Conservation (phyloP, 306 rosid species). For the Lagenaria siceraria region DNA sequence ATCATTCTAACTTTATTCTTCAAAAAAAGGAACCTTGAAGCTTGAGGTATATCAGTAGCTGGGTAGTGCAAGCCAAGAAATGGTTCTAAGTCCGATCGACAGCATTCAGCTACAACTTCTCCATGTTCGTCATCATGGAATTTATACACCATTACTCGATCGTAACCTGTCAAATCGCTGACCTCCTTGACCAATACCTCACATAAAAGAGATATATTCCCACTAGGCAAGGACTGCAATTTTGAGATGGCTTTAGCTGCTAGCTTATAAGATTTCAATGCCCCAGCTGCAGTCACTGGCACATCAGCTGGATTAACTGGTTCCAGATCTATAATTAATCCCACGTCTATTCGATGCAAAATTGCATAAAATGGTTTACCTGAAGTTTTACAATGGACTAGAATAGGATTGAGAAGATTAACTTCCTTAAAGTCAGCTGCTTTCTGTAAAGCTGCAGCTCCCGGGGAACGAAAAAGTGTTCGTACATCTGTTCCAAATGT, state of each 20-base stretch:
- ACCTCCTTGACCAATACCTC: constrained; percentile 33
- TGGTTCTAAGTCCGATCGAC: constrained; percentile 25
- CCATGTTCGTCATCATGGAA: constrained; percentile 39
- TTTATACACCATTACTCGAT: constrained; percentile 34
- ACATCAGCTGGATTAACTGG: constrained; percentile 30
- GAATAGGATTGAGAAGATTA: constrained; percentile 30
- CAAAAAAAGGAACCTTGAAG: constrained; percentile 34
- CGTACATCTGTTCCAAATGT: constrained; percentile 26
- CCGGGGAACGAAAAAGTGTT: constrained; percentile 25
- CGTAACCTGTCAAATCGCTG: constrained; percentile 29
- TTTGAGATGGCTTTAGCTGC: constrained; percentile 37
- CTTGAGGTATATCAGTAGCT: constrained; percentile 36
- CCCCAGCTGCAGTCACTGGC: constrained; percentile 34
- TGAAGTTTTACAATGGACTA: constrained; percentile 26
- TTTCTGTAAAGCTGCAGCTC: constrained; percentile 34
- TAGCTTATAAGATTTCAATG: constrained; percentile 40
- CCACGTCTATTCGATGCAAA: constrained; percentile 27
- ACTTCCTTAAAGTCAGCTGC: constrained; percentile 24
- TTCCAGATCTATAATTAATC: constrained; percentile 32
- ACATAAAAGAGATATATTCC: constrained; percentile 20
- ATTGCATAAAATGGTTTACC: constrained; percentile 38
- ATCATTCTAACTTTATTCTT: constrained; percentile 36
- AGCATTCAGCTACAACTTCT: constrained; percentile 30
- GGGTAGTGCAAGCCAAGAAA: constrained; percentile 36
- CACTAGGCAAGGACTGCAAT: constrained; percentile 32